Evolutionary conservation across 495 filamentous ascomycete genomes (phyloP).

Genomic region (Hyaloscypha finlandica): DNA sequence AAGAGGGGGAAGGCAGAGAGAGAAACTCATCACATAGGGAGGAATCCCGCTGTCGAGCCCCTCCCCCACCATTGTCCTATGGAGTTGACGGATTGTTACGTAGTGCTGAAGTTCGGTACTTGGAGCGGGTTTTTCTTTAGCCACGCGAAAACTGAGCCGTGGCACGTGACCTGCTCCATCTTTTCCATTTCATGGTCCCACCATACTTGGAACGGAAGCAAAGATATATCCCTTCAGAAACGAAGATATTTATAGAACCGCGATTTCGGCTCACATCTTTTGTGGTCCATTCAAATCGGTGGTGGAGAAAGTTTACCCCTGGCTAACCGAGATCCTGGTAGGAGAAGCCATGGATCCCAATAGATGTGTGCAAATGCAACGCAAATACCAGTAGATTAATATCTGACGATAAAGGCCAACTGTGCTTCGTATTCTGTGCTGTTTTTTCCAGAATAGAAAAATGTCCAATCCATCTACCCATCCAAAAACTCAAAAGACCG

Average conservation of each 20-base stretch:
- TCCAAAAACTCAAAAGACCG: neutral
- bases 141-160: neutral
- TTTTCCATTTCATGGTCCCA: neutral
- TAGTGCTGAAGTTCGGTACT: neutral
- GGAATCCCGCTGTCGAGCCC: neutral
- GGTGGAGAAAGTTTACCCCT: too few relatives aligned
- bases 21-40: neutral
- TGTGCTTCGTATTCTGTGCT: neutral
- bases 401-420: neutral
- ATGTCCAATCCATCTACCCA: neutral
- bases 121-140: neutral
- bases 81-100: conserved; percentile 1
- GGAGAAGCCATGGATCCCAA: too few relatives aligned
- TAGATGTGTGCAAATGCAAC: too few relatives aligned
- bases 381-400: too few relatives aligned
- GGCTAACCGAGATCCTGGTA: too few relatives aligned
- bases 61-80: neutral
- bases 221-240: neutral
- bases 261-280: too few relatives aligned
- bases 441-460: neutral
- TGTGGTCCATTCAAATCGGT: too few relatives aligned
- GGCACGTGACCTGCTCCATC: neutral
- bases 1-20: neutral
- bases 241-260: too few relatives aligned
- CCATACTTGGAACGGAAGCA: neutral